Base-by-base conservation (phyloP, 306 rosid genomes). In the Leucaena leucocephala region DNA sequence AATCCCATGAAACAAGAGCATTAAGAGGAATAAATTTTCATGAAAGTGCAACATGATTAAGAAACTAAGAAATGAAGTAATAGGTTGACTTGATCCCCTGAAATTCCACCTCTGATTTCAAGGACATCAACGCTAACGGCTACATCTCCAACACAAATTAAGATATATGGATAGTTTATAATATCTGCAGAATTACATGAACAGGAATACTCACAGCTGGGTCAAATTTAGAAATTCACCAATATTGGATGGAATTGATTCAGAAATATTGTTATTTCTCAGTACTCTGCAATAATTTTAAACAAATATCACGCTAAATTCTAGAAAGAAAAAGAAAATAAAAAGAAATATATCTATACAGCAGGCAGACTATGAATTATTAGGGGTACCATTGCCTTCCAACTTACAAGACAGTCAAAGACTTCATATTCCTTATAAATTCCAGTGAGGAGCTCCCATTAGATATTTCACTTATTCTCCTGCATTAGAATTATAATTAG, bases 371-470 rank as follows among this genome's bases (percentile, higher is more conserved):
- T 27, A 48, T 15, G 3, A 78, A 80, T 43, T 16, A 58, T 65
- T 45, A 72, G 80, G 33, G 76, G 13, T 44, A 73, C 7, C 64
- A 72, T 5, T 69, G 27, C n/a, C 96, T 81, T 85, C 92, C 94
- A 94, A 81, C 96, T 84, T 87, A 94, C 97, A 94, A 81, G 69
- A 17, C 4, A 65, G 40, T 80, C 55, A 94, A 75, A 72, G 96
- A 92, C 84, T 89, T 87, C 94, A 94, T 76, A 67, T 89, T 81
- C 84, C 71, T 79, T 50, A 94, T 44, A 78, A 92, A 86, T 77
- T 81, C 88, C 72, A 94, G 82, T 39, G 98, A 84, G 82, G 97
- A 84, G 88, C 87, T 90, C 65, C 86, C 91, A 78, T 94, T 92
- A 33, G 92, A 82, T 72, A 94, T 34, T 55, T 81, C 91, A 55